Base-by-base conservation (phyloP, 768 basidiomycete species). In the Mycena kentingensis region DNA sequence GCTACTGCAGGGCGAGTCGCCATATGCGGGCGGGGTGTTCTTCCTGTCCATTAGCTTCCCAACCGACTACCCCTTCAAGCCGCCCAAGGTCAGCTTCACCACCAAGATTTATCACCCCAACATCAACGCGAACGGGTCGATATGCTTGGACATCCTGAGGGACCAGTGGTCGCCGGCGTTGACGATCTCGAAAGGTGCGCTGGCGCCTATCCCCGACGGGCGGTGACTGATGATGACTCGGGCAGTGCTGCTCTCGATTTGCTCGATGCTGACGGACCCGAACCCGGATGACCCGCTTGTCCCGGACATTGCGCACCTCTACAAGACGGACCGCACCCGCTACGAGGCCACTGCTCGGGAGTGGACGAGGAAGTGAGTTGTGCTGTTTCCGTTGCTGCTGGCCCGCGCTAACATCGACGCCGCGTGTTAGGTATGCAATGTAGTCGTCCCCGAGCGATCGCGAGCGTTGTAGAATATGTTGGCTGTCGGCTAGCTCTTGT, bases 31-130 rank as follows among this genome's bases (percentile, higher is more conserved):
- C 65, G 97, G 97, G 70, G 97, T 99, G 50, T 99, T 99, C 80
- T 98, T 98, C 89, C 85, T 95, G 41, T 87, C 88, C 43, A 94
- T 96, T 70, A 84, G 80, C 37, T 94, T 94, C 82, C 92, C 93
- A 41, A 92, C 90, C 73, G 96, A 99, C 73, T 99, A 99, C 78
- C 97, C 97, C 22, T 98, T 98, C 88, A 98, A 98, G 77, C 97
- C 97, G 36, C 97, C 97, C 74, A 99, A 99, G 83, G 93, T 99
- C 76, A 88, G 88, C 78, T 99, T 99, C 74, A 96, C 93, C 62
- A 98, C 97, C 68, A 98, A 97, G 90, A 98, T 98, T 65, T 98
- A 98, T 73, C 96, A 98, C 74, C 96, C 96, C 29, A 98, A 98
- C 81, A 98, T 99, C 93, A 99, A 99, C 70, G 92, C 96, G 63